Evolutionary conservation across 2,329 filamentous ascomycete species (phyloP), one percentile per base, ranked within the genome.

Genomic region (Aspergillus proliferans): DNA sequence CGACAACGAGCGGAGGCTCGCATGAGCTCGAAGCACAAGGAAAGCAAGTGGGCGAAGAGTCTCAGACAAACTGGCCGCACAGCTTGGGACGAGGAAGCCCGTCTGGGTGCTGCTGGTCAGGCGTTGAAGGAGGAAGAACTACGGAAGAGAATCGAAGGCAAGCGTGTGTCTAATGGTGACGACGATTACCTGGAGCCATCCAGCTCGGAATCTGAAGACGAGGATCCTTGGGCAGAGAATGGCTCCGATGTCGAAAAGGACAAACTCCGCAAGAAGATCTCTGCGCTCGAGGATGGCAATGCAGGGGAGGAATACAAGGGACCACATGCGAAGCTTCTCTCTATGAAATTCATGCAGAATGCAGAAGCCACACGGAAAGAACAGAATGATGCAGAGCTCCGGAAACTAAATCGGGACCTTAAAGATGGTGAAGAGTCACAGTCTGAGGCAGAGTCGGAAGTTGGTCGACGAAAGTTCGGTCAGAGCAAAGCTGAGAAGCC

Each of bases 321-420:
- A 15, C 80, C 80, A 0, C 76, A 80, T 57, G 84, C 85, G 12
- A 85, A 82, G 58, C 73, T 98, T 6, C 83, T 88, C 69, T 80
- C 81, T 46, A 89, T 98, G 85, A 88, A 88, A 52, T 98, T 98
- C 66, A 97, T 98, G 93, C 83, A 86, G 60, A 89, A 86, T 57
- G 88, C 90, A 1, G 91, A 96, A 62, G 86, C 85, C 24, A 78
- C 83, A 34, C 83, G 83, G 60, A 90, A 85, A 67, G 82, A 85
- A 54, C 80, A 83, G 49, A 96, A 97, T 58, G 88, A 95, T 59
- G 86, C 87, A 48, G 81, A 88, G 49, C 73, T 88, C 10, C 78
- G 74, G 65, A 77, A 83, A 57, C 81, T 96, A 44, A 79, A 84
- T 44, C 81, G 82, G 48, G 86, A 92, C 43, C 75, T 96, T 19